Evolutionary conservation across 1,284 basidiomycete species (phyloP).

Genomic region (Volvariella volvacea): DNA sequence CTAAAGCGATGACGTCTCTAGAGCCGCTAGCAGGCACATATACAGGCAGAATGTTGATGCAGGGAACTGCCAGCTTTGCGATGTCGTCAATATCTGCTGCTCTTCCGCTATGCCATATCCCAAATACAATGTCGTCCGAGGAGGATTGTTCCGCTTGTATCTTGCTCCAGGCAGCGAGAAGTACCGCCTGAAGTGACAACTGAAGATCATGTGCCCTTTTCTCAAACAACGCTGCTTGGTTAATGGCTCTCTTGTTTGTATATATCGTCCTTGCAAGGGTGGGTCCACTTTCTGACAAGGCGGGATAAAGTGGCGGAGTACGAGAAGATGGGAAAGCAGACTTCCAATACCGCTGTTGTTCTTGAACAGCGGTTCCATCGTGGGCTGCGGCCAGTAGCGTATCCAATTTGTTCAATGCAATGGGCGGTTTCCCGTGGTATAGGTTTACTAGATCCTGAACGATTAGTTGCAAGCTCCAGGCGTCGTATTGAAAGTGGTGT

Average conservation of each 20-base stretch:
- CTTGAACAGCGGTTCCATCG: slow-evolving; percentile 15
- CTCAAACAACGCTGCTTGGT: slow-evolving; percentile 14
- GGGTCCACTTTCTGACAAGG: slow-evolving; percentile 8
- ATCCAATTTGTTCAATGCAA: slow-evolving; percentile 22
- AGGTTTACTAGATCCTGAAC: slow-evolving; percentile 31
- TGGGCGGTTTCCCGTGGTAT: slow-evolving; percentile 23
- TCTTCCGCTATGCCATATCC: slow-evolving; percentile 41
- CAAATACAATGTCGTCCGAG: slow-evolving; percentile 28
- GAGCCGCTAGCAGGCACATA: slow-evolving; percentile 19
- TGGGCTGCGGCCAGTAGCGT: slow-evolving; percentile 25
- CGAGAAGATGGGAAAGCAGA: slow-evolving; percentile 17
- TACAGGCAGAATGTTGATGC: slow-evolving; percentile 42
- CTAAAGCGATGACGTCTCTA: slow-evolving; percentile 19
- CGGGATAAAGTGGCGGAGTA: slow-evolving; percentile 27
- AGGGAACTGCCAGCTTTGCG: slow-evolving; percentile 35
- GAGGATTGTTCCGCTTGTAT: slow-evolving; percentile 29
- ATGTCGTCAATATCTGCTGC: slow-evolving; percentile 27
- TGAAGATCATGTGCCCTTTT: slow-evolving; percentile 22
- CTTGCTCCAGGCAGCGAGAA: slow-evolving; percentile 39
- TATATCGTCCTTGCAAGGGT: slow-evolving; percentile 10
- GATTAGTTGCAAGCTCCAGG: slow-evolving; percentile 39
- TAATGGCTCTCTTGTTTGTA: slow-evolving; percentile 12
- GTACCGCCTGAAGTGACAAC: slow-evolving; percentile 32
- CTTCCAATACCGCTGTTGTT: slow-evolving; percentile 36
- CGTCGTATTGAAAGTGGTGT: slow-evolving; percentile 48